Evolutionary conservation across 2,329 filamentous ascomycete genomes (phyloP), one percentile per base, ranked within the genome.

Genomic region (Passalora sequoiae): DNA sequence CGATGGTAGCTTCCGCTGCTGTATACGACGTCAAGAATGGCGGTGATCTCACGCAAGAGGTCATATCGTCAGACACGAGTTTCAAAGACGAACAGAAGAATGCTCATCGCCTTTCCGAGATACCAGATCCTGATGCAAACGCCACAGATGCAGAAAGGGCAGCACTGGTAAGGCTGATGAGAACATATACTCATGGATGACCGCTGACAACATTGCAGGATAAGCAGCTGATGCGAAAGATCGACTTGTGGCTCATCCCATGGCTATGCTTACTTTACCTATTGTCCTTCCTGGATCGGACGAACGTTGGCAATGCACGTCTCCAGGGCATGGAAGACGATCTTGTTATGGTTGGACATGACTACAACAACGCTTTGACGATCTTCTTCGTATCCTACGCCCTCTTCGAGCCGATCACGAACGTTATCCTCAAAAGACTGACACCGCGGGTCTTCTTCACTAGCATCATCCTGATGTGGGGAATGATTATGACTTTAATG

Each of bases 371-470:
- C 17, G 77, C 81, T 0, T 71, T 94, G 6, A 86, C 84, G 24
- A 83, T 94, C 56, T 94, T 94, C 69, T 94, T 94, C 68, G 74
- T 94, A 40, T 88, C 84, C 0, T 94, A 95, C 62, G 76, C 86
- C 1, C 66, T 89, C 20, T 89, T 87, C 50, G 87, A 92, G 63
- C 80, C 81, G 0, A 57, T 89, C 35, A 89, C 86, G 48, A 92
- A 94, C 61, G 71, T 92, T 32, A 65, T 94, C 16, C 77, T 94
- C 44, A 94, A 92, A 67, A 75, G 74, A 16, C 67, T 86, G 48
- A 75, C 79, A 1, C 89, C 88, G 0, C 86, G 82, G 28, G 66
- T 89, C 42, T 94, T 94, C 50, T 50, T 58, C 40, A 85, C 89
- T 1, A 69, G 76, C 17, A 94, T 92, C 57, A 92, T 94, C 83